Evolutionary conservation across 2,329 filamentous ascomycete genomes (phyloP), one percentile per base, ranked within the genome.

Genomic region (Arthrobotrys musiformis): DNA sequence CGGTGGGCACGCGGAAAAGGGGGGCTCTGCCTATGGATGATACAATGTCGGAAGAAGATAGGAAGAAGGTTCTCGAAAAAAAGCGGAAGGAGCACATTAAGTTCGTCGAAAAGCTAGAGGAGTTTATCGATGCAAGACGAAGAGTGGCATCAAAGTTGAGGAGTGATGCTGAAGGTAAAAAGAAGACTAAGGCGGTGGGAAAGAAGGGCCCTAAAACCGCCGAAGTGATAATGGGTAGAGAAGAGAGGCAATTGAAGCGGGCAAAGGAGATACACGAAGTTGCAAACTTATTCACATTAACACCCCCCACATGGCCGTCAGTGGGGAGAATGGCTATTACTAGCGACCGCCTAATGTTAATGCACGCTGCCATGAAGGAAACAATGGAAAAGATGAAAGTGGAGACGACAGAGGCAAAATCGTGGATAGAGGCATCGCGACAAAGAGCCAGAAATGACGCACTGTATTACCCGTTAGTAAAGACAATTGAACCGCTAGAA

Each of bases 291-390:
- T 22, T 77, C 9, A 19, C 33, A n/a, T 37, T 44, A 37, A 77
- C 73, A 11, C 73, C 73, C 8, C 9, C 19, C 13, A 30, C 33
- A 4, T 77, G 73, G 73, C 73, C 73, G 9, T 26, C 52, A 1
- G 24, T 77, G 33, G 44, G n/a, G 5, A 76, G 62, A 24, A 61
- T 67, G 44, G 66, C 66, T 15, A 77, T 77, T 17, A 77, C 60
- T 15, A 35, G 46, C n/a, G 48, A 61, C 0, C 22, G 28, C 13
- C 46, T 64, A 11, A 30, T 61, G 17, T 24, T 22, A 3, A 33
- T 42, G 56, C 68, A 79, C 40, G 52, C 9, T 22, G 48, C 69
- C 13, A 52, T 46, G 24, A 68, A 64, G 17, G 24, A 52, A 17
- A 67, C 30, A 46, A 37, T 37, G 37, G 48, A 30, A 22, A 61